Evolutionary conservation across 78 protist species (phyloP).

Genomic region (Guillardia theta): DNA sequence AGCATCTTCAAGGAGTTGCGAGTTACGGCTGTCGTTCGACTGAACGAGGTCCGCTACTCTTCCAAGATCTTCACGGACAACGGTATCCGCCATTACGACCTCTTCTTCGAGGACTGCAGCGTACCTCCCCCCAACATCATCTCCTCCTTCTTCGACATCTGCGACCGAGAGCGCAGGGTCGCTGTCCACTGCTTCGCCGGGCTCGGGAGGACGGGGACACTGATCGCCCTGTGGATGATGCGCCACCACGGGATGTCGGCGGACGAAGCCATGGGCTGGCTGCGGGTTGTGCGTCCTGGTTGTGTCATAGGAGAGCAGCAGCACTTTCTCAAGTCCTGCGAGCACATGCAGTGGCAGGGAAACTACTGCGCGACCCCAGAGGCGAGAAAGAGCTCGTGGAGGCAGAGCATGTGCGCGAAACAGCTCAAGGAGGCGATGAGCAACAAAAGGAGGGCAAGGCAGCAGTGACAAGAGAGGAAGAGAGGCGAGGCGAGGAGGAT

Average conservation of each 20-base stretch:
- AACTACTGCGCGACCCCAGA: background rate
- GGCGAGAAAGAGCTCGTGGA: too few relatives aligned
- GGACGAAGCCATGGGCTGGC: background rate
- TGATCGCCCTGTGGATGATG: background rate
- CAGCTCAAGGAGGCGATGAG: too few relatives aligned
- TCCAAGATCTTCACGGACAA: background rate
- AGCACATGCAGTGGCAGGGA: background rate
- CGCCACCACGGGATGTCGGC: background rate
- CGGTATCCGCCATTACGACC: constrained; percentile 32
- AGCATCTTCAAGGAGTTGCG: background rate
- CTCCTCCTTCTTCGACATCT: background rate
- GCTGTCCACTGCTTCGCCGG: constrained; percentile 23
- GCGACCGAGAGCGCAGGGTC: background rate
- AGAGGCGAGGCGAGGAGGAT: too few relatives aligned
- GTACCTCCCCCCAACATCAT: background rate
- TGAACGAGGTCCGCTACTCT: background rate
- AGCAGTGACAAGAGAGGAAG: too few relatives aligned
- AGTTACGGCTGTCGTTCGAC: background rate
- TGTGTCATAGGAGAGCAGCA: background rate
- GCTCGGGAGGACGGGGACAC: background rate
- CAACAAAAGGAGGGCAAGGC: too few relatives aligned
- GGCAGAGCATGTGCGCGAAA: too few relatives aligned
- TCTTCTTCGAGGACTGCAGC: background rate
- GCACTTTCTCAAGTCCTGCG: background rate
- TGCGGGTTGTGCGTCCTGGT: background rate